Conservation (phyloP, 495 filamentous ascomycete genomes). For the Astrocystis sublimbata region DNA sequence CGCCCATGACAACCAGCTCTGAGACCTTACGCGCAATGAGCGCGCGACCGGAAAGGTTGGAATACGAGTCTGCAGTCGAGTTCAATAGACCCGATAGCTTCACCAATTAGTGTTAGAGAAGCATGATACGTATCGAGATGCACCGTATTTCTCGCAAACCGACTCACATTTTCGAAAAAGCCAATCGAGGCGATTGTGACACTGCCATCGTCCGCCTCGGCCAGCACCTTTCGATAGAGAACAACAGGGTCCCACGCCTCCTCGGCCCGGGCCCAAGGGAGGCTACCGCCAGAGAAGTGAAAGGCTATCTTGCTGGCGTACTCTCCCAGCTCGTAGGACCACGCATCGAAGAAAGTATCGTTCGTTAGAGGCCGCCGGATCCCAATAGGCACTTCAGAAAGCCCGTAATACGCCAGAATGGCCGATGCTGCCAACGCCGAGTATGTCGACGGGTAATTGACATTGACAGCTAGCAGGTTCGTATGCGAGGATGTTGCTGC, state of each 20-base stretch:
- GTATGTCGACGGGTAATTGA: constrained; percentile 46
- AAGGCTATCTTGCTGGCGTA: constrained; percentile 43
- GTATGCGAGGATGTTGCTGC: constrained; percentile 34
- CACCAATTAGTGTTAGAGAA: neutral
- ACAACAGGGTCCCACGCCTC: constrained; percentile 44
- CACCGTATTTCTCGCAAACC: neutral
- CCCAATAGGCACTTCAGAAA: constrained; percentile 39
- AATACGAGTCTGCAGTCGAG: constrained; percentile 38
- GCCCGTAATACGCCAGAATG: constrained; percentile 46
- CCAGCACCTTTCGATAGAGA: constrained; percentile 44
- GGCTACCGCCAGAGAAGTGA: constrained; percentile 35
- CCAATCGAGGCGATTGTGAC: constrained; percentile 49
- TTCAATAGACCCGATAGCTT: constrained; percentile 43
- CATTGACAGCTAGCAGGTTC: constrained; percentile 43
- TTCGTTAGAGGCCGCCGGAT: constrained; percentile 41
- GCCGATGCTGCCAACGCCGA: constrained; percentile 44
- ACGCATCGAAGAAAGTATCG: constrained; percentile 44
- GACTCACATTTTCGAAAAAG: constrained; percentile 40
- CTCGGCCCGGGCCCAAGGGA: constrained; percentile 35
- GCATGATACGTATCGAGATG: neutral
- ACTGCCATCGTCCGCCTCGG: constrained; percentile 36
- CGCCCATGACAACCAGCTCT: constrained; percentile 52
- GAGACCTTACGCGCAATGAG: constrained; percentile 44
- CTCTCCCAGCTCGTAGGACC: constrained; percentile 29
- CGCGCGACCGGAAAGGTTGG: constrained; percentile 34